Conservation (phyloP, 1,284 basidiomycete genomes). For the Ganoderma resinaceum region DNA sequence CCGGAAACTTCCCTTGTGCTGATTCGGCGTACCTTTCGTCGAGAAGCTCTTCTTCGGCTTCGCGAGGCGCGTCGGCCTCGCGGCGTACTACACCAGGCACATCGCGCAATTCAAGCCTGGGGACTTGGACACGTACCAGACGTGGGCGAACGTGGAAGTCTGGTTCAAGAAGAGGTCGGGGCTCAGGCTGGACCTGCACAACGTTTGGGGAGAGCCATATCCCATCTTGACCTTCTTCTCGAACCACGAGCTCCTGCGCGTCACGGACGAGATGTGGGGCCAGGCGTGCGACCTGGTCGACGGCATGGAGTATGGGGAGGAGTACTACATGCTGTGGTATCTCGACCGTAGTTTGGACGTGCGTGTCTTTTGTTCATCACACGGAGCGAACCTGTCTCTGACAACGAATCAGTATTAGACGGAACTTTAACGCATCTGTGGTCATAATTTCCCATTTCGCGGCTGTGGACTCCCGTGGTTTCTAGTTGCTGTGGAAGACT, state of each 20-base stretch:
- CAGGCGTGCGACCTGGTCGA: not conserved
- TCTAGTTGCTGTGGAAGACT: too few species aligned
- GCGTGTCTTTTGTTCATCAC: too few species aligned
- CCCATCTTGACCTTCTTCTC: not conserved
- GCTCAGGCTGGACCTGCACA: not conserved
- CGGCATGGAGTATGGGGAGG: not conserved
- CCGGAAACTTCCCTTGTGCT: not conserved
- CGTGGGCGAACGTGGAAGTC: not conserved
- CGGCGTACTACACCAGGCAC: not conserved
- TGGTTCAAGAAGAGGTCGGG: constrained; percentile 1
- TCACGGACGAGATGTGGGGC: too few species aligned
- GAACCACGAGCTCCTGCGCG: not conserved
- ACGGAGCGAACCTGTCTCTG: too few species aligned
- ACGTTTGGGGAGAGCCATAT: not conserved
- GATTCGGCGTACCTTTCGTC: not conserved
- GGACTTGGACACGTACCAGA: not conserved
- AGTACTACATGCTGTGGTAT: not conserved
- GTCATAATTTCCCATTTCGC: too few species aligned
- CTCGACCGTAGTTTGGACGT: not conserved
- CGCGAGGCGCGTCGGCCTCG: not conserved
- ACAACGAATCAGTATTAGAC: too few species aligned
- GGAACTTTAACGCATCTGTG: too few species aligned
- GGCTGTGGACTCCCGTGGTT: too few species aligned
- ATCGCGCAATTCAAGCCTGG: not conserved
- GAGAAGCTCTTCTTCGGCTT: not conserved